Evolutionary conservation across 139 green algal species (phyloP).

Genomic region (Asterochloris erici): DNA sequence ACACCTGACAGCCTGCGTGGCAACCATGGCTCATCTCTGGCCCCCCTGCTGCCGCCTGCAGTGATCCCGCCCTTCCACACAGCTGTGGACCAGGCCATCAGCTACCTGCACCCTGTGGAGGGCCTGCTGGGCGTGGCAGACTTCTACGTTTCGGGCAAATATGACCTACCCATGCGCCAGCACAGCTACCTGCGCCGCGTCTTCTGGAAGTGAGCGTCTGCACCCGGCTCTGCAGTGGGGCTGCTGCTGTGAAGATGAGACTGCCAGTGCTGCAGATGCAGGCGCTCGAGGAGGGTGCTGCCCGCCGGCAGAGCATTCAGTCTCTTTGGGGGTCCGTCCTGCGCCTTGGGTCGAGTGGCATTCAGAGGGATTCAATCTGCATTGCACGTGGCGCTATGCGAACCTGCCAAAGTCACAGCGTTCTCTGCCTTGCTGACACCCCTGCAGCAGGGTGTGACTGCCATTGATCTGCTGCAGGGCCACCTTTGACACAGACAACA

Average conservation of each 20-base stretch:
- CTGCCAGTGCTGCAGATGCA: too few species aligned
- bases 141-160: slow-evolving; percentile 91
- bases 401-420: too few species aligned
- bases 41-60: slow-evolving; percentile 29
- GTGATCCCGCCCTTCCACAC: slow-evolving; percentile 97
- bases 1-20: too few species aligned
- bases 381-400: too few species aligned
- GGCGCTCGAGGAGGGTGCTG: too few species aligned
- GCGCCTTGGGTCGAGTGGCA: too few species aligned
- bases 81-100: slow-evolving; percentile 82
- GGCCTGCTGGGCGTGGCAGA: slow-evolving; percentile 90
- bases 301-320: too few species aligned
- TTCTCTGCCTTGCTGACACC: too few species aligned
- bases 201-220: slow-evolving; percentile 85
- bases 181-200: slow-evolving; percentile 81
- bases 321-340: too few species aligned
- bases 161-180: slow-evolving; percentile 92
- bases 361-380: too few species aligned
- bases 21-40: too few species aligned
- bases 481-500: slow-evolving; percentile 93
- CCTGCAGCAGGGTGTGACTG: not conserved
- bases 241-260: not conserved
- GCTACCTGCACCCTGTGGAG: slow-evolving; percentile 69
- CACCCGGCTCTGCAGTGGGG: not conserved
- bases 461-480: slow-evolving; percentile 33